Percentiles rank a stretch among this genome's conserved stretches.
phyloP scores from a whole-genome alignment of 2,329 filamentous ascomycete genomes.

The Mycosphaerelloides madeirae region DNA sequence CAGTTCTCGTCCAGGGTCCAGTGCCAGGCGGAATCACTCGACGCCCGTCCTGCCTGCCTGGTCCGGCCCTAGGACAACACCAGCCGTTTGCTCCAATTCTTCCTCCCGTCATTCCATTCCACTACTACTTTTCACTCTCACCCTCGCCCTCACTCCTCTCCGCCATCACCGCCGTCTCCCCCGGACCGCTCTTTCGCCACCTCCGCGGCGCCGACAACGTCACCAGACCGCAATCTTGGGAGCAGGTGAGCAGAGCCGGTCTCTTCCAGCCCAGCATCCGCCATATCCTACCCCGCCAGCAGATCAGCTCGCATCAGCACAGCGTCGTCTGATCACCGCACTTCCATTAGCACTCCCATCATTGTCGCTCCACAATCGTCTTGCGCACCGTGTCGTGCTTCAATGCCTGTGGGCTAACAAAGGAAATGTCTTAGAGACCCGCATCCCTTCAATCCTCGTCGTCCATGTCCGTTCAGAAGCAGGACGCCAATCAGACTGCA shows the following conservation, averaged over 20 bases:
- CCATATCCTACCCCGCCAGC: slow-evolving; percentile 7
- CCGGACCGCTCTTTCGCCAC: slow-evolving; percentile 1
- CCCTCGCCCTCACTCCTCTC: not conserved
- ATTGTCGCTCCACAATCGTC: too few species aligned
- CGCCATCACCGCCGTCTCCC: not conserved
- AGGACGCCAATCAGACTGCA: slow-evolving; percentile 21
- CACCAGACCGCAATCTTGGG: not conserved
- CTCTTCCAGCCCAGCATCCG: not conserved
- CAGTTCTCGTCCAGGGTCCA: too few species aligned
- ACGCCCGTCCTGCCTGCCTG: too few species aligned
- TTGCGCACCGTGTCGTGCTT: too few species aligned
- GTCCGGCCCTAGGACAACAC: too few species aligned
- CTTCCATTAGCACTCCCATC: too few species aligned
- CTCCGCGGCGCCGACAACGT: not conserved
- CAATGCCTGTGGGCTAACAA: too few species aligned
- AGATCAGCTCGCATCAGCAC: not conserved
- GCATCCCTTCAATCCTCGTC: too few species aligned
- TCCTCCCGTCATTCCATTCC: slow-evolving; percentile 1
- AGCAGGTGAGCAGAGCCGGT: not conserved
- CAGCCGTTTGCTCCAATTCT: slow-evolving; percentile 1
- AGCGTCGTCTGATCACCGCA: slow-evolving; percentile 4
- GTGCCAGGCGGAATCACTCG: too few species aligned
- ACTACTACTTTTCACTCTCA: not conserved
- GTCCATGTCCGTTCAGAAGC: slow-evolving; percentile 16
- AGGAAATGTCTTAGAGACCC: too few species aligned